These are phyloP conservation scores for Mrakia gelida DNA, from an alignment of 768 basidiomycete species.

Conservation along the genomic window DNA sequence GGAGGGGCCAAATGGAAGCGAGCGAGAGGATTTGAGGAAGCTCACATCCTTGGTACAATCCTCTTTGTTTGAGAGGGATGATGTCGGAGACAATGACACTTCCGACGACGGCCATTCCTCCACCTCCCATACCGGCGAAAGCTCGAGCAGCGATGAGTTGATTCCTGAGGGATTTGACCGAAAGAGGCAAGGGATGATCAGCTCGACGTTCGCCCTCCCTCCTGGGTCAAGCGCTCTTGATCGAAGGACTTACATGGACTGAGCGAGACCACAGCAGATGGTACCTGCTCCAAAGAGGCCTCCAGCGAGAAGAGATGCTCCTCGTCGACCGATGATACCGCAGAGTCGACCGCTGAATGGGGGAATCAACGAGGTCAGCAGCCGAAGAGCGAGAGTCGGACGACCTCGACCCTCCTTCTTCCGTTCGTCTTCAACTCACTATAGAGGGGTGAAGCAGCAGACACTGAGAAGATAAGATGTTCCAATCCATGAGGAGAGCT, in stretches of 20 bases:
- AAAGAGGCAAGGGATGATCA: neutral
- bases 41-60: constrained; percentile 89
- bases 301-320: constrained; percentile 78
- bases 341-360: constrained; percentile 38
- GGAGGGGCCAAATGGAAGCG: neutral
- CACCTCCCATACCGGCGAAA: constrained; percentile 83
- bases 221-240: too few relatives aligned
- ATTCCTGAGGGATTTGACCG: neutral
- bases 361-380: neutral
- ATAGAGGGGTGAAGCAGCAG: constrained; percentile 77
- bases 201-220: neutral
- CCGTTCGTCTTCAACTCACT: constrained; percentile 15
- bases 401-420: neutral
- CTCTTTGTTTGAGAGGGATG: constrained; percentile 79
- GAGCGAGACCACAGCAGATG: constrained; percentile 76
- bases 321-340: constrained; percentile 57
- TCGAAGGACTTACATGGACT: constrained; percentile 70
- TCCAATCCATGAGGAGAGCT: constrained; percentile 26
- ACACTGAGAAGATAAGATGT: constrained; percentile 29
- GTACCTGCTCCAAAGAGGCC: constrained; percentile 75
- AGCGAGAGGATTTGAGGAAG: constrained; percentile 14
- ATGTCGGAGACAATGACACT: constrained; percentile 54
- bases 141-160: constrained; percentile 50
- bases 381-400: neutral
- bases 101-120: constrained; percentile 50